Base-by-base conservation (phyloP, 257 asterid species). In the Forsythia viridissima region DNA sequence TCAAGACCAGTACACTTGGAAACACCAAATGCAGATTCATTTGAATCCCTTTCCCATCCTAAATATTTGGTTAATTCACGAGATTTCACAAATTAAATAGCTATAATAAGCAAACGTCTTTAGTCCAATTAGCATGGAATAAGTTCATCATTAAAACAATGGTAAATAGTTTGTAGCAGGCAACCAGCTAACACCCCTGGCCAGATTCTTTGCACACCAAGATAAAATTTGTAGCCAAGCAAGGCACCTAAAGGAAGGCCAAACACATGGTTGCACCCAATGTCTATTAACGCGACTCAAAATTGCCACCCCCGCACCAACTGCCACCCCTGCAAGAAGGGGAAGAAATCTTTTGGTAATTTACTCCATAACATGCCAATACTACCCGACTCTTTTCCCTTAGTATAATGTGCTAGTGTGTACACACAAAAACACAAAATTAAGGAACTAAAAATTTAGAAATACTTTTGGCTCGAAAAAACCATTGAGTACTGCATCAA, bases 271-370 rank as follows among this genome's bases (percentile, higher is more conserved):
- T 94, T 92, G 67, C 94, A 88, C 1, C 57, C 84, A 0, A 86
- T 2, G 83, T 94, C 92, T 78, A 94, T 77, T 6, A 86, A n/a
- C 0, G 97, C 98, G 1, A 94, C 97, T 0, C 89, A 86, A 42
- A 78, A 44, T 82, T 94, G 97, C 98, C 97, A 92, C 8, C 98
- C 98, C 24, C 4, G 98, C 97, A 68, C 98, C 98, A 16, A 93
- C 93, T n/a, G 96, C 98, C 74, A 93, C 93, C 72, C 98, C 98
- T 92, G 90, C 86, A 79, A 39, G 16, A 20, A 18, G 3, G 37
- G 13, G 15, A 41, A 42, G 36, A 24, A 63, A 2, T 41, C 36
- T 81, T 38, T 18, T 40, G 24, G 66, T 48, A 81, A 38, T 20
- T 43, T 20, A n/a, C 24, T 6, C 66, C 24, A 20, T 18, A 6